Evolutionary conservation across 192 early-diverging fungal species (phyloP), one percentile per base, ranked within the genome.

Genomic region (Obelidium mucronatum): DNA sequence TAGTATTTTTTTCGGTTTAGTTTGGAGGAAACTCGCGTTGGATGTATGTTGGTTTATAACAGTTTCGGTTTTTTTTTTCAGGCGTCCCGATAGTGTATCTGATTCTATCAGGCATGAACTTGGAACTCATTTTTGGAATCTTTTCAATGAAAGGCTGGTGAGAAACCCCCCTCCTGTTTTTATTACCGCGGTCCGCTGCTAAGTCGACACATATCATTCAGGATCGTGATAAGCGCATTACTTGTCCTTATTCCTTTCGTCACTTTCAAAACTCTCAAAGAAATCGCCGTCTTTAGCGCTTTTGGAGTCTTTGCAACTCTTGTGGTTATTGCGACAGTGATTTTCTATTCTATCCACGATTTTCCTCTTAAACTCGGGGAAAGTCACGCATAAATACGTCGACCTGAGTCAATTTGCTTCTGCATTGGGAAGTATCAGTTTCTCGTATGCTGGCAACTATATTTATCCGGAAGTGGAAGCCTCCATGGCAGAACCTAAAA

Each of bases 401-500:
- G 79, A 83, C 31, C 62, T 89, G 59, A 80, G 83, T n/a, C 89
- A 89, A 64, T 86, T 96, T 56, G 93, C 93, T 30, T 87, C 88
- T 4, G 91, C 93, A 0, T 70, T 96, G 4, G 92, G 92, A 1
- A 92, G 92, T 1, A 91, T 96, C 75, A 89, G 89, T 19, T 94
- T 96, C 81, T 91, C 90, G 76, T 96, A 90, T 70, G 87, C 91
- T n/a, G 93, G 93, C 51, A 93, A 93, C 60, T 92, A 89, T 5
- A 90, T 93, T 11, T 95, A 94, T 79, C 91, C 94, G 33, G 91
- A 94, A 60, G 91, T 96, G 51, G 93, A 96, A 74, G 87, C 85
- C n/a, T 88, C 90, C 48, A 93, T 96, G 94, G 81, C 81, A 53
- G 84, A 89, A 33, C 92, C 92, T 11, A 39, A 78, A 13, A 73